Conservation (phyloP, 306 rosid species). For the Pterocarpus macrocarpus region DNA sequence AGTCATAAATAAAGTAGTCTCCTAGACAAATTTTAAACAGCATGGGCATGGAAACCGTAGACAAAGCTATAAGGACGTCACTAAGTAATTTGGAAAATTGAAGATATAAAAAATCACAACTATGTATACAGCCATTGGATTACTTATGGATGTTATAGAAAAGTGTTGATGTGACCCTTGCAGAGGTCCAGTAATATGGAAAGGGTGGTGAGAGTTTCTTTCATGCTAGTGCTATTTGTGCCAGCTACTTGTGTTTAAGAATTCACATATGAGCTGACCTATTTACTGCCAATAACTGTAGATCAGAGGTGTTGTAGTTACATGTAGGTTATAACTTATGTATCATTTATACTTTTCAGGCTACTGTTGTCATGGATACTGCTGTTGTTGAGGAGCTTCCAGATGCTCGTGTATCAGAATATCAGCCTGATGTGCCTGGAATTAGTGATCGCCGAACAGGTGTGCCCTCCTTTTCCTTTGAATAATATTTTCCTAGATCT, state of each 20-base stretch:
- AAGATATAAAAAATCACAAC: not conserved
- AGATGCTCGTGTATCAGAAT: constrained; percentile 48
- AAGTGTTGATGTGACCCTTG: constrained; percentile 9
- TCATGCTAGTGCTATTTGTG: constrained; percentile 4
- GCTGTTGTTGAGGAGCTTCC: constrained; percentile 53
- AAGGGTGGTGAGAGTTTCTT: not conserved
- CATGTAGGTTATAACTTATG: constrained; percentile 30
- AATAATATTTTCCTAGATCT: constrained; percentile 3
- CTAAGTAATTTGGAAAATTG: constrained; percentile 13
- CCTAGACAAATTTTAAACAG: constrained; percentile 14
- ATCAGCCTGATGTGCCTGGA: constrained; percentile 75
- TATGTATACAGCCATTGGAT: not conserved
- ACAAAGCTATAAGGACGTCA: not conserved
- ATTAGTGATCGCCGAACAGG: constrained; percentile 81
- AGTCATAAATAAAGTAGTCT: constrained; percentile 13
- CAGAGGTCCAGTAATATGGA: not conserved
- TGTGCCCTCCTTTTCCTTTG: constrained; percentile 38
- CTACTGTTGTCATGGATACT: constrained; percentile 48
- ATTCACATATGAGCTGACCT: not conserved
- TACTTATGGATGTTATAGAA: not conserved
- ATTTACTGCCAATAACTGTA: constrained; percentile 10
- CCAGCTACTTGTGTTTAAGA: not conserved
- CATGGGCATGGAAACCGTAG: constrained; percentile 8
- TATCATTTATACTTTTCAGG: constrained; percentile 53
- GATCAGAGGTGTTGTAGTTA: constrained; percentile 10